Percentiles rank a stretch among this genome's conserved stretches.
Conservation (phyloP, 805 yeast species). For the Metschnikowia proteae region DNA sequence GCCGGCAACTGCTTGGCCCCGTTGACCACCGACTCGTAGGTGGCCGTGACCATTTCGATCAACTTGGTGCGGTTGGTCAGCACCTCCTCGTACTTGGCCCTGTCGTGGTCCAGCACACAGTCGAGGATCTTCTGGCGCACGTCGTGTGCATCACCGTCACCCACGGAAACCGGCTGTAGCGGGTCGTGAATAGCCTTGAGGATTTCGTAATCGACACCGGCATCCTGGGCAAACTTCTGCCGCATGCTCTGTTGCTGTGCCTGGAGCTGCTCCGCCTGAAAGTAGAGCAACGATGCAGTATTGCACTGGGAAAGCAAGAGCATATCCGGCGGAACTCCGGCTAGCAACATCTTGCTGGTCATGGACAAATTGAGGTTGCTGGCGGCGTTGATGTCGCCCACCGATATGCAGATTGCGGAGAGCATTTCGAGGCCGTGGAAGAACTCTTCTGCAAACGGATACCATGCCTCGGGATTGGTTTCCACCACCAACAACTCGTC, state of each 20-base stretch:
- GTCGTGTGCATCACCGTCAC: slow-evolving; percentile 10
- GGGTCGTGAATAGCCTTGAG: slow-evolving; percentile 18
- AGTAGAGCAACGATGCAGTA: slow-evolving; percentile 62
- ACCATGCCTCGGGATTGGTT: slow-evolving; percentile 55
- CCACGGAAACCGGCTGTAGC: slow-evolving; percentile 13
- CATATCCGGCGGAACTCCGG: slow-evolving; percentile 64
- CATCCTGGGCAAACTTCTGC: slow-evolving; percentile 21
- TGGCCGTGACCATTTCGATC: slow-evolving; percentile 28
- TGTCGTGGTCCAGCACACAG: slow-evolving; percentile 27
- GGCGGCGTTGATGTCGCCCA: slow-evolving; percentile 65
- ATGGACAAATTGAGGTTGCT: slow-evolving; percentile 58
- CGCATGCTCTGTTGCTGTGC: slow-evolving; percentile 37
- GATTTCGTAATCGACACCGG: slow-evolving; percentile 24
- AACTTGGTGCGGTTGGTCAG: slow-evolving; percentile 22
- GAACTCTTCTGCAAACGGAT: slow-evolving; percentile 71
- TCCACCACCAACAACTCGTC: slow-evolving; percentile 16
- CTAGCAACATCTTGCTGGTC: slow-evolving; percentile 69
- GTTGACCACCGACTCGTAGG: slow-evolving; percentile 34
- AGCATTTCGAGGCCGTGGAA: slow-evolving; percentile 74
- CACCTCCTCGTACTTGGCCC: slow-evolving; percentile 18
- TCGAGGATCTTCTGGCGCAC: slow-evolving; percentile 12
- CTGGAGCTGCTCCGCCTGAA: slow-evolving; percentile 64
- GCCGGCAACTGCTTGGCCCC: slow-evolving; percentile 31
- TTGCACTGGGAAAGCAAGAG: slow-evolving; percentile 63
- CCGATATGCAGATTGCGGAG: slow-evolving; percentile 64